Evolutionary conservation across 2,329 filamentous ascomycete genomes (phyloP).

Genomic region (Fusarium pseudonygamai): DNA sequence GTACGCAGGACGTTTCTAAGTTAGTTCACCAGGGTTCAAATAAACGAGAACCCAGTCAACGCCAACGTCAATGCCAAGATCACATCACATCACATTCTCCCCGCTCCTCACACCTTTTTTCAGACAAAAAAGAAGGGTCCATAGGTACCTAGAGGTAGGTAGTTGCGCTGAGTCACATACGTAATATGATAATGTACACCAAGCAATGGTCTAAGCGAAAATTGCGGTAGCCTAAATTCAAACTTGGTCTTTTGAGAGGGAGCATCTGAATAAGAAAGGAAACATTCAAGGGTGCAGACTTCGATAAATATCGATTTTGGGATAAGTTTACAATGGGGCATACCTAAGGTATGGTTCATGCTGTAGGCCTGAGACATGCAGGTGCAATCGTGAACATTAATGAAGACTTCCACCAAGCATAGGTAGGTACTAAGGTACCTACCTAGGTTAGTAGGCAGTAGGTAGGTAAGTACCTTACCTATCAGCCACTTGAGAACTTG

Average conservation of each 20-base stretch:
- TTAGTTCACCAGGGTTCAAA: background rate
- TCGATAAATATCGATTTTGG: background rate
- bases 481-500: background rate
- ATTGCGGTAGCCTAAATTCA: background rate
- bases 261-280: background rate
- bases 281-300: background rate
- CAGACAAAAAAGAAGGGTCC: background rate
- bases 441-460: no score
- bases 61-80: background rate
- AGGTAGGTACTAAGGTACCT: background rate
- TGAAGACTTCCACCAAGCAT: background rate
- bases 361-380: background rate
- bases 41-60: background rate
- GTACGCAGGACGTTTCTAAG: background rate
- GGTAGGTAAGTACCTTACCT: background rate
- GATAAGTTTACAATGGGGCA: background rate
- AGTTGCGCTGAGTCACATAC: background rate
- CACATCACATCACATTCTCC: background rate
- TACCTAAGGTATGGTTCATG: background rate
- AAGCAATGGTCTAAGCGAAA: background rate
- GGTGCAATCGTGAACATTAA: background rate
- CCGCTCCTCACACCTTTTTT: background rate
- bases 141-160: background rate
- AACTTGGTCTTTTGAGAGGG: background rate
- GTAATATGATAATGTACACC: background rate